A percentile compares a stretch with the other conserved stretches of the same genome.
These are phyloP conservation scores for Zostera marina DNA, from an alignment of 116 monocot species.

Conservation along the genomic window DNA sequence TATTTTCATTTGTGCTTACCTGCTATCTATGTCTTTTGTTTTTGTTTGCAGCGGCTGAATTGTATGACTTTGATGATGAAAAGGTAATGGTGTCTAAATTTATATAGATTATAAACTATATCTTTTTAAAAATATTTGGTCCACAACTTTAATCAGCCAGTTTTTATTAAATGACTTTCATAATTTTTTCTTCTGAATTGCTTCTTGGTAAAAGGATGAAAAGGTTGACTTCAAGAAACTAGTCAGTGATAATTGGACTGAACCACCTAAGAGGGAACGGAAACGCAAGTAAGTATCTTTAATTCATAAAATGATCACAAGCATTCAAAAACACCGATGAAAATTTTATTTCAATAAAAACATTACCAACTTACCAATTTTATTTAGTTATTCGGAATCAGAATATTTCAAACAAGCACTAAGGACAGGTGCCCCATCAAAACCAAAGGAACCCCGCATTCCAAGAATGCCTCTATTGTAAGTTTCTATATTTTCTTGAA, in stretches of 20 bases:
- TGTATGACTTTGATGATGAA: constrained; percentile 92
- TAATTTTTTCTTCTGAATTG: constrained; percentile 5
- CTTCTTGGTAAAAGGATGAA: constrained; percentile 32
- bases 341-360: background rate
- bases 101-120: background rate
- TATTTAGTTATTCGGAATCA: constrained; percentile 76
- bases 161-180: background rate
- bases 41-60: constrained; percentile 63
- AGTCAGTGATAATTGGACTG: constrained; percentile 92
- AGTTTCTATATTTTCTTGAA: constrained; percentile 10
- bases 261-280: constrained; percentile 85
- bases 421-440: constrained; percentile 72
- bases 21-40: background rate
- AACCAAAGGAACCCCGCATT: constrained; percentile 79
- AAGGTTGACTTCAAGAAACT: constrained; percentile 89
- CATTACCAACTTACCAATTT: constrained; percentile 1
- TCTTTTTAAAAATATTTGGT: too few species aligned
- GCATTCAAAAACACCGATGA: background rate
- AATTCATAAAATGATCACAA: background rate
- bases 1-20: background rate
- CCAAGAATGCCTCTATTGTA: constrained; percentile 98
- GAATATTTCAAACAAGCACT: constrained; percentile 97
- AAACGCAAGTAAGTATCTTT: constrained; percentile 69
- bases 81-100: constrained; percentile 32
- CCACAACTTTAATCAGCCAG: too few species aligned